Conservation (phyloP, 805 yeast genomes). For the Candida montana region DNA sequence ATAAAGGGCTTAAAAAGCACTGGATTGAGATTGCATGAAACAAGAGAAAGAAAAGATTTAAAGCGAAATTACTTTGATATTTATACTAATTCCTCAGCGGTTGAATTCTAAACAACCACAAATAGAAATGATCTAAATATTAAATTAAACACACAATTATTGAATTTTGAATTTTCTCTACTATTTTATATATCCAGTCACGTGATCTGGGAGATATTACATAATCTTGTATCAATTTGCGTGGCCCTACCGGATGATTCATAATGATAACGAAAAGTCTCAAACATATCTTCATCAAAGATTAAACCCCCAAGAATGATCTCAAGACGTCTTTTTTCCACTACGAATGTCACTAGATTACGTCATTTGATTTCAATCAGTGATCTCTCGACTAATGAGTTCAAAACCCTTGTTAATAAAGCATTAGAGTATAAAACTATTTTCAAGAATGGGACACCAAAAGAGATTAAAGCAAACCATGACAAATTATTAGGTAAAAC, state of each 20-base stretch:
- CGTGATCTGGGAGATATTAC: too few species aligned
- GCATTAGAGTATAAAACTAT: slow-evolving; percentile 64
- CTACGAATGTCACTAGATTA: slow-evolving; percentile 7
- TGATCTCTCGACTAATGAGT: slow-evolving; percentile 70
- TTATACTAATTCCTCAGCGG: too few species aligned
- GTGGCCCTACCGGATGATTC: slow-evolving; percentile 8
- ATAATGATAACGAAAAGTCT: not conserved
- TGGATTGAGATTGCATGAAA: too few species aligned
- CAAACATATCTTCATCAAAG: not conserved
- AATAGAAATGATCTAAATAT: too few species aligned
- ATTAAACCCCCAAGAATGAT: slow-evolving; percentile 6
- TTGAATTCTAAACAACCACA: too few species aligned
- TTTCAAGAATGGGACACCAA: slow-evolving; percentile 49
- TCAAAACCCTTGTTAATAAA: slow-evolving; percentile 61
- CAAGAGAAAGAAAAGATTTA: too few species aligned
- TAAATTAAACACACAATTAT: too few species aligned
- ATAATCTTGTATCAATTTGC: too few species aligned
- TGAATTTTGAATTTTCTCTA: too few species aligned
- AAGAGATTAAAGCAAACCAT: slow-evolving; percentile 32
- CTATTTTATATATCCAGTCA: too few species aligned
- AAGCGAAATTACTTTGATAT: too few species aligned
- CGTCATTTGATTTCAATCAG: slow-evolving; percentile 81
- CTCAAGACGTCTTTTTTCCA: slow-evolving; percentile 16
- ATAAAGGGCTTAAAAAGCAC: too few species aligned
- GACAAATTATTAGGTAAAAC: slow-evolving; percentile 70